Evolutionary conservation across 2,329 filamentous ascomycete species (phyloP).

Genomic region (Fusarium bulbicola): DNA sequence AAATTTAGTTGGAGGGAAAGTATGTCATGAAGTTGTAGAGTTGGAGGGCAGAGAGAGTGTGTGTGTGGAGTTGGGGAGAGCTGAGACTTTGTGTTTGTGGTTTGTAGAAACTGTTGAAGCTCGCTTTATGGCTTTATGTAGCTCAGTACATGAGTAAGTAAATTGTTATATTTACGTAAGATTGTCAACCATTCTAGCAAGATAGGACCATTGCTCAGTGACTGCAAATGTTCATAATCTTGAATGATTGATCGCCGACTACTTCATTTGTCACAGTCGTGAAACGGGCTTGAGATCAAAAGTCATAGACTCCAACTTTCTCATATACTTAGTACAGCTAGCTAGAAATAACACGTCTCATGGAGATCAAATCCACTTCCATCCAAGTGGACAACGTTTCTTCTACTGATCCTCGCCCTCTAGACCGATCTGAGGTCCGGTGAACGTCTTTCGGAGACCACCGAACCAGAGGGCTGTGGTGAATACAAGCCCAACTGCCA

Average conservation of each 20-base stretch:
- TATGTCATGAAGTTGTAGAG: slow-evolving; percentile 27
- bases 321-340: not conserved
- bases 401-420: slow-evolving; percentile 7
- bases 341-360: rapidly evolving
- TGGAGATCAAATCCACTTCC: rapidly evolving
- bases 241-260: too few relatives aligned
- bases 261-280: not conserved
- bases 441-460: slow-evolving; percentile 34
- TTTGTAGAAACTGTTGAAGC: rapidly evolving
- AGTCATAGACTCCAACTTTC: not conserved
- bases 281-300: not conserved
- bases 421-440: slow-evolving; percentile 22
- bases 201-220: rapidly evolving
- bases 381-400: rapidly evolving
- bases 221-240: too few relatives aligned
- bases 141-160: not conserved
- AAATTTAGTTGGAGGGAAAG: slow-evolving; percentile 14
- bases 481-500: slow-evolving; percentile 33
- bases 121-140: too few relatives aligned
- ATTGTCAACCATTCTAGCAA: rapidly evolving
- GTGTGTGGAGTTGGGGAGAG: not conserved
- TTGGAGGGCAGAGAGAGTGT: rapidly evolving
- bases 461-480: slow-evolving; percentile 31
- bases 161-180: rapidly evolving
- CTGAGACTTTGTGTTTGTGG: not conserved